A percentile compares a stretch with the other conserved stretches of the same genome.
phyloP scores from a whole-genome alignment of 2,329 filamentous ascomycete genomes.

The Aspergillus costaricaensis region DNA sequence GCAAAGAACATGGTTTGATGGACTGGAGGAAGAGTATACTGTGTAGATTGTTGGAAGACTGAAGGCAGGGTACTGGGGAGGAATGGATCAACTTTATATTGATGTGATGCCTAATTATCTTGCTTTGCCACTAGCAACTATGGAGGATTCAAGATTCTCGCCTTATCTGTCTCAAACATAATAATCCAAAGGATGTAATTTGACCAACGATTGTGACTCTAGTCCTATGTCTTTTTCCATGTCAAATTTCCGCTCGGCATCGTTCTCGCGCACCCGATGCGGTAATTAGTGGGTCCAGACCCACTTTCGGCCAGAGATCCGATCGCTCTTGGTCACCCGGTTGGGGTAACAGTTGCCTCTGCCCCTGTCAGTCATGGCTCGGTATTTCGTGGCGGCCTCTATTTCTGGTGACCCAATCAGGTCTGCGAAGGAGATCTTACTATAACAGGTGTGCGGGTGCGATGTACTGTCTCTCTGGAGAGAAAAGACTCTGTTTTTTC shows the following conservation, averaged over 20 bases:
- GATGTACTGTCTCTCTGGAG: neutral
- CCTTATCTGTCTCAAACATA: neutral
- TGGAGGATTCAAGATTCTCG: neutral
- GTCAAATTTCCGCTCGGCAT: neutral
- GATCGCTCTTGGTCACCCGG: neutral
- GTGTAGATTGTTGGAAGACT: neutral
- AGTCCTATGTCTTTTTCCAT: no score
- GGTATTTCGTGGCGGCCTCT: no score
- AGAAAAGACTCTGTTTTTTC: neutral
- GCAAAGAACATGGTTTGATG: constrained; percentile 59
- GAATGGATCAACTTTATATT: neutral
- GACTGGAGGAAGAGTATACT: neutral
- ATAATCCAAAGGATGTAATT: neutral
- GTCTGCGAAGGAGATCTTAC: neutral
- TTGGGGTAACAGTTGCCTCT: neutral
- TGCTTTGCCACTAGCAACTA: no score
- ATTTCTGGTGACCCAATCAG: no score
- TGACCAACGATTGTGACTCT: neutral
- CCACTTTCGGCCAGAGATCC: neutral
- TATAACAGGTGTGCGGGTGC: neutral
- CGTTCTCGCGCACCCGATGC: neutral
- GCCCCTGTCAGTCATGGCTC: no score
- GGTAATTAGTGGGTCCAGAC: neutral
- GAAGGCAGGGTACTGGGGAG: neutral
- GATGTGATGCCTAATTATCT: no score